phyloP scores from a whole-genome alignment of 345 rosid species.

The Citrus sp. region DNA sequence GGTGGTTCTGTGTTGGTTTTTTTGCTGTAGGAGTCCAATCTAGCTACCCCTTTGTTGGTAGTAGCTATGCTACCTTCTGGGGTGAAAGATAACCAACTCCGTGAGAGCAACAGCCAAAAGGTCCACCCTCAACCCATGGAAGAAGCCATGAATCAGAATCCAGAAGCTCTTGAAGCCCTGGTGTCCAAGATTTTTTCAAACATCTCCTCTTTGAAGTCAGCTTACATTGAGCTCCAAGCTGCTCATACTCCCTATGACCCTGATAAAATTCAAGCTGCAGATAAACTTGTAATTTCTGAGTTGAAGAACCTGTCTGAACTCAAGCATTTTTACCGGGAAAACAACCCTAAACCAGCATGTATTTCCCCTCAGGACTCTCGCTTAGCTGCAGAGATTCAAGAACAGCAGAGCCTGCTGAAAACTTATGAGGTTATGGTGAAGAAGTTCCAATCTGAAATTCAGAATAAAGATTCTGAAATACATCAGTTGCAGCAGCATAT shows the following conservation, averaged over 20 bases:
- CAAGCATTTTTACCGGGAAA: slow-evolving; percentile 73
- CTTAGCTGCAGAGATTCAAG: slow-evolving; percentile 89
- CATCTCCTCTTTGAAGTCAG: slow-evolving; percentile 72
- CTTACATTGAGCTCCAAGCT: slow-evolving; percentile 78
- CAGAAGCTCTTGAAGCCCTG: slow-evolving; percentile 72
- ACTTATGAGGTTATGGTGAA: slow-evolving; percentile 91
- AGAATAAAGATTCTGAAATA: slow-evolving; percentile 85
- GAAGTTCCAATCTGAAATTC: slow-evolving; percentile 83
- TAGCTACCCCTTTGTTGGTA: slow-evolving; percentile 27
- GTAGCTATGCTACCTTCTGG: slow-evolving; percentile 78
- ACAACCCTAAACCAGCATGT: slow-evolving; percentile 65
- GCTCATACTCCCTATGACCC: slow-evolving; percentile 90
- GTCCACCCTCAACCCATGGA: slow-evolving; percentile 94
- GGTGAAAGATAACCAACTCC: slow-evolving; percentile 70
- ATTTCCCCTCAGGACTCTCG: slow-evolving; percentile 83
- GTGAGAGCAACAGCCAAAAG: slow-evolving; percentile 68
- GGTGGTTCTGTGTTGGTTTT: slow-evolving; percentile 21
- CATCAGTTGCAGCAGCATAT: slow-evolving; percentile 65
- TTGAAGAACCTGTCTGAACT: slow-evolving; percentile 75
- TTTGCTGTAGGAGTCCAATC: slow-evolving; percentile 9
- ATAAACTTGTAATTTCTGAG: slow-evolving; percentile 74
- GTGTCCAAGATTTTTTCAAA: slow-evolving; percentile 66
- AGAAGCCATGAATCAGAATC: slow-evolving; percentile 63
- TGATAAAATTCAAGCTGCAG: slow-evolving; percentile 83
- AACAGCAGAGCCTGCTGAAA: slow-evolving; percentile 77